Evolutionary conservation across 352 stramenopile genomes (phyloP), one percentile per base, ranked within the genome.

Genomic region (Phytophthora citrophthora): DNA sequence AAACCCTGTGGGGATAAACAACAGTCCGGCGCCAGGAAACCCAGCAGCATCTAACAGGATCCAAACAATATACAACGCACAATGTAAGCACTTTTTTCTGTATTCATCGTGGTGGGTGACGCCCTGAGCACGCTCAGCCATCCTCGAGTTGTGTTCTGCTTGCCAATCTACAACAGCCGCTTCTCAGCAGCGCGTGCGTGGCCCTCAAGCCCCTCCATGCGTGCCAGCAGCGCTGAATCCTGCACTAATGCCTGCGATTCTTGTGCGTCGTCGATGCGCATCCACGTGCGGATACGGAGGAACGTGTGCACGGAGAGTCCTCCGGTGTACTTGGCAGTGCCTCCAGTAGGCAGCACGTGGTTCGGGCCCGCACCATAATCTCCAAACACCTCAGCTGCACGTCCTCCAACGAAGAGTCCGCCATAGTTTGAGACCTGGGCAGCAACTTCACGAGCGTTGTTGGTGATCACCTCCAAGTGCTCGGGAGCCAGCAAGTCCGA

Each of bases 331-430:
- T 96, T 90, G 43, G 94, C 96, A 5, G 97, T 99, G 55, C 97
- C 97, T 43, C 94, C 95, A 0, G 97, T 99, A 11, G 97, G 97
- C 9, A 99, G 84, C 27, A 99, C 98, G 73, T 99, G 97, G 80
- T 99, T 99, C 9, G 97, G 97, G n/a, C 97, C 97, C 15, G 96
- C 97, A 32, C 96, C 97, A 69, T 99, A 99, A 81, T 99, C 97
- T 53, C 97, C 97, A 55, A 99, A 93, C 1, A 95, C 86, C 51
- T 99, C 97, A 3, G 97, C 97, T 1, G 96, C 95, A 56, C 96
- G 82, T 15, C 83, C 70, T 16, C 97, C 97, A 53, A 99, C 89
- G 71, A 99, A 99, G 9, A 99, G 78, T 3, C 95, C 97, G 32
- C 83, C 81, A 61, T 90, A 94, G 65, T 96, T 90, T n/a, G 57